These are phyloP conservation scores for Chaetomiaceae sp. DNA, from an alignment of 2,329 filamentous ascomycete genomes.

Conservation along the genomic window DNA sequence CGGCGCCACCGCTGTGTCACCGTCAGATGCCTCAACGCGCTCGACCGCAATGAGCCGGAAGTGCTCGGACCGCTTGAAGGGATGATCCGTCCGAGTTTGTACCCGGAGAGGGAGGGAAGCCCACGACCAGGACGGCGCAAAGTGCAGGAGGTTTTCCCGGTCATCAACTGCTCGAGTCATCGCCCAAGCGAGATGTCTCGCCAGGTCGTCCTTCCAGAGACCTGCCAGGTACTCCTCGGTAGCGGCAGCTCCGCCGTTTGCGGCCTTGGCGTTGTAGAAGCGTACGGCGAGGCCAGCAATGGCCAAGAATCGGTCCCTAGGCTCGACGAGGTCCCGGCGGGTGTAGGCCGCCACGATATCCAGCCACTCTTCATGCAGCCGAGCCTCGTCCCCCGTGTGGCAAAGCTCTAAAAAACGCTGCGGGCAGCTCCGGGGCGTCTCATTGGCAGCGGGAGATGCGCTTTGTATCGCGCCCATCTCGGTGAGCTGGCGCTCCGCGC, in stretches of 20 bases:
- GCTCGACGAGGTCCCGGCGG: constrained; percentile 21
- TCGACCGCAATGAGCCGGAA: constrained; percentile 18
- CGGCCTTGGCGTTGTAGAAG: constrained; percentile 23
- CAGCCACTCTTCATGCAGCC: constrained; percentile 25
- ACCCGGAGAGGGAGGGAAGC: constrained; percentile 22
- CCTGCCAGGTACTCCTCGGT: constrained; percentile 24
- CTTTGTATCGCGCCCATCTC: constrained; percentile 16
- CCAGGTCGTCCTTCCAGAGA: constrained; percentile 23
- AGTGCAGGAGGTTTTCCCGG: constrained; percentile 14
- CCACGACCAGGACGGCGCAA: constrained; percentile 26
- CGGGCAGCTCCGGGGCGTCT: constrained; percentile 15
- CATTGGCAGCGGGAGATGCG: background rate
- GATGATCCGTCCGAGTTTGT: constrained; percentile 13
- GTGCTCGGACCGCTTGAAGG: constrained; percentile 13
- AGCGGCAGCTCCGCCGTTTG: constrained; percentile 9
- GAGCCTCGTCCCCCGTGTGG: constrained; percentile 17
- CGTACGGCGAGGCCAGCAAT: constrained; percentile 25
- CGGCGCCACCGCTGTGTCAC: too few species aligned
- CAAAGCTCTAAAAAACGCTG: constrained; percentile 23
- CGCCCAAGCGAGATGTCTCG: constrained; percentile 23
- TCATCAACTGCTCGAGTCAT: constrained; percentile 18
- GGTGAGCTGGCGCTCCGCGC: constrained; percentile 19
- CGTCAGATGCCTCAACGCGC: background rate
- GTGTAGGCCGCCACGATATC: constrained; percentile 24
- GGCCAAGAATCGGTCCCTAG: constrained; percentile 24